Conservation (phyloP, 768 basidiomycete genomes). For the Symmetrospora coprosmae region DNA sequence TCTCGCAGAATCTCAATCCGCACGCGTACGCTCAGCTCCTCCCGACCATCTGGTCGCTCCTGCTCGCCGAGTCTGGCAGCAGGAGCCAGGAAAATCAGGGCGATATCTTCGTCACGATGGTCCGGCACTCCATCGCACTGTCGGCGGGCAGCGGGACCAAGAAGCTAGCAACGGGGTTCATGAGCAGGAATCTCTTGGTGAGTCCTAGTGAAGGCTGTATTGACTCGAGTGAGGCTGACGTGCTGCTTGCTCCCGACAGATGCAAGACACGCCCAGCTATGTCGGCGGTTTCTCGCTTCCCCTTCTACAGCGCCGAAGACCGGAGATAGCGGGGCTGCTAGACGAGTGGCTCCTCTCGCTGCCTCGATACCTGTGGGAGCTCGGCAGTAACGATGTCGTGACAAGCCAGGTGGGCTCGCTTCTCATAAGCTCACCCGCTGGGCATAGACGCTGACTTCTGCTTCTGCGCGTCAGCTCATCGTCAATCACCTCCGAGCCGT, state of each 20-base stretch:
- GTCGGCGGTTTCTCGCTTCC: too few relatives aligned
- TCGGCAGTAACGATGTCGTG: background rate
- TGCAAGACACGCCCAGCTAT: too few relatives aligned
- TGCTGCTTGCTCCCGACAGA: too few relatives aligned
- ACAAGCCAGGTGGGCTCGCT: too few relatives aligned
- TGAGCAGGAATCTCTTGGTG: background rate
- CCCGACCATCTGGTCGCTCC: conserved; percentile 5
- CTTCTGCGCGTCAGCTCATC: too few relatives aligned
- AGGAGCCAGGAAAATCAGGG: background rate
- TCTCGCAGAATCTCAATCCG: background rate
- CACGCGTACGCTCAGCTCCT: conserved; percentile 9
- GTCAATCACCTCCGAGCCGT: background rate
- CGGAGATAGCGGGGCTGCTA: too few relatives aligned
- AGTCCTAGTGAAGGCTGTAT: too few relatives aligned
- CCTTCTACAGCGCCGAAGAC: too few relatives aligned
- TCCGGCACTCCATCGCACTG: background rate
- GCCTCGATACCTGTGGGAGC: conserved; percentile 10
- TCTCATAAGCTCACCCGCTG: too few relatives aligned
- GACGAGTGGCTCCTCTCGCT: background rate
- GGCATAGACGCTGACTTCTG: too few relatives aligned
- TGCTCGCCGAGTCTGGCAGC: background rate
- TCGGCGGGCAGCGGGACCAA: background rate
- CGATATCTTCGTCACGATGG: background rate
- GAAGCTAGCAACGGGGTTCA: background rate
- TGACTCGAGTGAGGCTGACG: too few relatives aligned